phyloP scores from a whole-genome alignment of 2,329 filamentous ascomycete species.

The Hypoxylon rubiginosum region DNA sequence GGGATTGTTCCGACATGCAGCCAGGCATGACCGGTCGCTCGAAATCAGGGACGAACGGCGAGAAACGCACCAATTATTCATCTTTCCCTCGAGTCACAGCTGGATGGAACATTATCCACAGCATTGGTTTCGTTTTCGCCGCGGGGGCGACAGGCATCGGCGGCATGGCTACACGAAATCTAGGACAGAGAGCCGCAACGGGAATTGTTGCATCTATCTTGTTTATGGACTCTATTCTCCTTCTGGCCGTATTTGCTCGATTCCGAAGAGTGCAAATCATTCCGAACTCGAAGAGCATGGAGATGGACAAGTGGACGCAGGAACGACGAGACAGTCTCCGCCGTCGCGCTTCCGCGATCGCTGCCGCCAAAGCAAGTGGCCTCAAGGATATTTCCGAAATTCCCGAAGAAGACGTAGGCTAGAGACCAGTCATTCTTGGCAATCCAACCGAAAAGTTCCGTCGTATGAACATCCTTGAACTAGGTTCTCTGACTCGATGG shows the following conservation, averaged over 20 bases:
- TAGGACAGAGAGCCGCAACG: slow-evolving; percentile 77
- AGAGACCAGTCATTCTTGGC: slow-evolving; percentile 78
- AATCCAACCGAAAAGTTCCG: slow-evolving; percentile 77
- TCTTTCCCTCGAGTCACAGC: slow-evolving; percentile 80
- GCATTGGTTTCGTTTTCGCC: slow-evolving; percentile 76
- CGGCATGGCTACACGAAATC: slow-evolving; percentile 73
- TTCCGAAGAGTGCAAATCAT: slow-evolving; percentile 78
- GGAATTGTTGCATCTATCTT: slow-evolving; percentile 77
- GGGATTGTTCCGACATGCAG: slow-evolving; percentile 83
- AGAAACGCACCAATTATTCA: slow-evolving; percentile 76
- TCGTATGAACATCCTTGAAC: slow-evolving; percentile 78
- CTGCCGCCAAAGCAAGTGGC: slow-evolving; percentile 50
- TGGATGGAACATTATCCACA: slow-evolving; percentile 78
- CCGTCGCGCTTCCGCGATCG: slow-evolving; percentile 58
- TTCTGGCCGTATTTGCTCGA: slow-evolving; percentile 73
- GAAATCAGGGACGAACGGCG: slow-evolving; percentile 56
- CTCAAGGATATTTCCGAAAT: slow-evolving; percentile 52
- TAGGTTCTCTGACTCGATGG: slow-evolving; percentile 77
- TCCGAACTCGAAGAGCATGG: slow-evolving; percentile 68
- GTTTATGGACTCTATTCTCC: slow-evolving; percentile 72
- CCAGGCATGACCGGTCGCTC: slow-evolving; percentile 74
- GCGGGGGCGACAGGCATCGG: slow-evolving; percentile 77
- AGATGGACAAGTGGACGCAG: slow-evolving; percentile 67
- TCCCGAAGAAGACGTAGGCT: slow-evolving; percentile 68
- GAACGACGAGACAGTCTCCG: slow-evolving; percentile 64